These are phyloP conservation scores for Arthrobotrys entomopaga DNA, from an alignment of 2,329 filamentous ascomycete species.

Conservation along the genomic window DNA sequence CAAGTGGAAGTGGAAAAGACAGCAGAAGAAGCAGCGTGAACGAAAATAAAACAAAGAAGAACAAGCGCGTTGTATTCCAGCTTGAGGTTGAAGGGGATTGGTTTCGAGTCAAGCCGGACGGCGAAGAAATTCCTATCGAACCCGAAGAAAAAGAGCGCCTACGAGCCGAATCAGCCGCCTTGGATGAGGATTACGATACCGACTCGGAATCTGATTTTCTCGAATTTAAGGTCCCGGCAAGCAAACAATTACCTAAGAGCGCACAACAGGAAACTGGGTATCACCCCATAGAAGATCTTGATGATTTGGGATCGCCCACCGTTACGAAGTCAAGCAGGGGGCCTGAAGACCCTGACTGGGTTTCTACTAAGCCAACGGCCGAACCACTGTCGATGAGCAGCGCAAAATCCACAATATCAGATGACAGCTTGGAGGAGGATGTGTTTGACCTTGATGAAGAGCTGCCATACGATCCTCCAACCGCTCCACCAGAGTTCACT, in stretches of 20 bases:
- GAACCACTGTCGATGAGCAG: slow-evolving; percentile 35
- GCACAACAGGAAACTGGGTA: slow-evolving; percentile 24
- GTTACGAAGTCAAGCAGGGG: slow-evolving; percentile 39
- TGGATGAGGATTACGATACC: slow-evolving; percentile 40
- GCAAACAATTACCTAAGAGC: slow-evolving; percentile 22
- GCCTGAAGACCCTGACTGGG: slow-evolving; percentile 52
- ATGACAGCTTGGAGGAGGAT: slow-evolving; percentile 51
- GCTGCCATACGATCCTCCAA: slow-evolving; percentile 38
- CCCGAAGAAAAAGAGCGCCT: slow-evolving; percentile 45
- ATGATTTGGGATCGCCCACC: slow-evolving; percentile 10
- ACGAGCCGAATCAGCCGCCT: slow-evolving; percentile 23
- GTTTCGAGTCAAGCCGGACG: slow-evolving; percentile 51
- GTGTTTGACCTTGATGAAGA: slow-evolving; percentile 54
- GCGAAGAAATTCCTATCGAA: slow-evolving; percentile 53
- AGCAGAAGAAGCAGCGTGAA: slow-evolving; percentile 53
- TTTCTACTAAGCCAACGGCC: slow-evolving; percentile 38
- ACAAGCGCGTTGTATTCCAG: slow-evolving; percentile 54
- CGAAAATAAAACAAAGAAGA: slow-evolving; percentile 49
- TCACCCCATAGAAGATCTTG: slow-evolving; percentile 31
- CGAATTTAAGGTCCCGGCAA: slow-evolving; percentile 47
- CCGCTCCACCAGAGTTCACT: slow-evolving; percentile 37
- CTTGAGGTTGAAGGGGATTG: slow-evolving; percentile 51
- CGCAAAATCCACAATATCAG: slow-evolving; percentile 50
- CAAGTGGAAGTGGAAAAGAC: slow-evolving; percentile 48
- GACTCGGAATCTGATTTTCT: slow-evolving; percentile 53